Percentiles rank a stretch among this genome's conserved stretches.
Evolutionary conservation across 495 filamentous ascomycete genomes (phyloP).

Genomic region (Talaromyces thailandensis): DNA sequence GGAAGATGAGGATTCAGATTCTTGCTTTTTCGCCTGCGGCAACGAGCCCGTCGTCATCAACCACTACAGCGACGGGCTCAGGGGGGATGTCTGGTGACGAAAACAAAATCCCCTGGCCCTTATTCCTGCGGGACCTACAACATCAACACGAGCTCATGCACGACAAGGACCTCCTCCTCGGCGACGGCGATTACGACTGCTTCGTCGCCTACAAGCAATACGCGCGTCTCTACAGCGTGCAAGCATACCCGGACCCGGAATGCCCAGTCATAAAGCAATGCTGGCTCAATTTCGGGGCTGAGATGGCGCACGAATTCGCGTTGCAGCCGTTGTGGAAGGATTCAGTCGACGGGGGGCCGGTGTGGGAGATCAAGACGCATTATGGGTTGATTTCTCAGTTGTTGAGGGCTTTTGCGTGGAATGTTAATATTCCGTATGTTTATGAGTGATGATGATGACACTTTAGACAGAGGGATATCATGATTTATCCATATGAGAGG

Average conservation of each 20-base stretch:
- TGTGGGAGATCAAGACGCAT: constrained; percentile 2
- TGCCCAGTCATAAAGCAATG: not conserved
- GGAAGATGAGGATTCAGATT: not conserved
- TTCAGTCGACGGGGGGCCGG: not conserved
- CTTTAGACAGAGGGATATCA: not conserved
- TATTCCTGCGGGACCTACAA: not conserved
- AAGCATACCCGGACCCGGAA: not conserved
- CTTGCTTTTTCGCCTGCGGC: not conserved
- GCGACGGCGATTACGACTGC: constrained; percentile 2
- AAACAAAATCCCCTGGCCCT: not conserved
- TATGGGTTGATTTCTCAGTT: not conserved
- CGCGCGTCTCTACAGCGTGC: not conserved
- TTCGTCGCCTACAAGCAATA: constrained; percentile 1
- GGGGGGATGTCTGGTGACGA: not conserved
- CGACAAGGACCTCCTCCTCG: not conserved
- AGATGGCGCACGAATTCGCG: not conserved
- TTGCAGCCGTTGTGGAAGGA: not conserved
- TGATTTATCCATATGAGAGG: not conserved
- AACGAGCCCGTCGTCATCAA: not conserved
- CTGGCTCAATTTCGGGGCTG: not conserved
- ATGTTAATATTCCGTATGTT: constrained; percentile 5
- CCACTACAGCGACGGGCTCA: no score
- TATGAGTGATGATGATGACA: not conserved
- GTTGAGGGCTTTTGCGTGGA: constrained; percentile 5
- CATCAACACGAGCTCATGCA: not conserved